Percentiles rank a stretch among this genome's conserved stretches.
phyloP scores from a whole-genome alignment of 108 stramenopile genomes.

The Nannochloropsis salina region DNA sequence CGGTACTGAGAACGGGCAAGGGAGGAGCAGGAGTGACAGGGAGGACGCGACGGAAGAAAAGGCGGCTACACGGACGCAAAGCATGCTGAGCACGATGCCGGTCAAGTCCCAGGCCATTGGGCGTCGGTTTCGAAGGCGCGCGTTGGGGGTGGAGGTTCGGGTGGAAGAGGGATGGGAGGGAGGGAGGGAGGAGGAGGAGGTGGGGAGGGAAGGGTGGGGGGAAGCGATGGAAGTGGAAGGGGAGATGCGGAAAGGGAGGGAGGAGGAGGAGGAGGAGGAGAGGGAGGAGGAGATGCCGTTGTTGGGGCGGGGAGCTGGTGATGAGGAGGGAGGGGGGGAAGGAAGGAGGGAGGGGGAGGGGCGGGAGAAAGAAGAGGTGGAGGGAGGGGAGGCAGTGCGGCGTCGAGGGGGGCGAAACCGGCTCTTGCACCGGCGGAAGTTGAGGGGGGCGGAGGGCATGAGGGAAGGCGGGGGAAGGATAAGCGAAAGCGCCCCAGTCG shows the following conservation, averaged over 20 bases:
- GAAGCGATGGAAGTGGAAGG: neutral
- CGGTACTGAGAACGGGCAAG: neutral
- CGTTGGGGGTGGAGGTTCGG: neutral
- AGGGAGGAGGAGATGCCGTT: neutral
- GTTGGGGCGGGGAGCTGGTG: neutral
- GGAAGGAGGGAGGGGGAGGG: neutral
- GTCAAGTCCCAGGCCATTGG: neutral
- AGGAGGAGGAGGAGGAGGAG: neutral
- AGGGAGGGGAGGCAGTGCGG: neutral
- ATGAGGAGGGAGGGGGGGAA: neutral
- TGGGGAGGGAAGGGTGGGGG: neutral
- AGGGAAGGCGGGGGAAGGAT: neutral
- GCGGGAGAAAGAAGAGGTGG: neutral
- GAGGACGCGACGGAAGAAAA: neutral
- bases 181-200: neutral
- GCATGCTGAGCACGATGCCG: neutral
- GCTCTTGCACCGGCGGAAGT: neutral
- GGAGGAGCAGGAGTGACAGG: neutral
- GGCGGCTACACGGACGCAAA: neutral
- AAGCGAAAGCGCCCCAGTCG: too few relatives aligned
- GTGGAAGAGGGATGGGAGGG: neutral
- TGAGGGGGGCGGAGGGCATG: neutral
- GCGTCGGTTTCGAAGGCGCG: neutral
- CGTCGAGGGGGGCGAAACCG: neutral
- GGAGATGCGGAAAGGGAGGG: neutral